Evolutionary conservation across 2,329 filamentous ascomycete genomes (phyloP).

Genomic region (Podosphaera fusca): DNA sequence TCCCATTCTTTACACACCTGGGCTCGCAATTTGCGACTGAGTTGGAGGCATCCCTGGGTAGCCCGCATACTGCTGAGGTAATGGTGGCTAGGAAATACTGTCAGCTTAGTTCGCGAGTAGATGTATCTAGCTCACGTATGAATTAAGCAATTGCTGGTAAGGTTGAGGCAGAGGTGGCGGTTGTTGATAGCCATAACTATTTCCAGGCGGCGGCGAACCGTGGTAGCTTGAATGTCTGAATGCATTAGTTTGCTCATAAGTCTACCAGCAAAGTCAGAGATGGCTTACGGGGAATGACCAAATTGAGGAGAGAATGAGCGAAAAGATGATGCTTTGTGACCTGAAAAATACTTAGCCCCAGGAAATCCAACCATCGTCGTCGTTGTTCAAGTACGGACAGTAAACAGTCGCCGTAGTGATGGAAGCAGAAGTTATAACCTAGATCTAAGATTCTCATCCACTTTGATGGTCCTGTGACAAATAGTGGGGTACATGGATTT

Average conservation of each 20-base stretch:
- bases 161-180: background rate
- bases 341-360: background rate
- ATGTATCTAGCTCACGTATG: background rate
- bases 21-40: conserved; percentile 25
- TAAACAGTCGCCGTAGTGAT: no score
- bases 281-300: background rate
- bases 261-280: background rate
- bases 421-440: no score
- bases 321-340: background rate
- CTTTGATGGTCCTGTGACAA: no score
- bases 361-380: background rate
- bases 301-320: background rate
- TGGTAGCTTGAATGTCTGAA: background rate
- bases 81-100: conserved; percentile 15
- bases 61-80: conserved; percentile 24
- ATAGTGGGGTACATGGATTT: no score
- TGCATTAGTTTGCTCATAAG: background rate
- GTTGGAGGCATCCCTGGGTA: conserved; percentile 17
- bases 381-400: no score
- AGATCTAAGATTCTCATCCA: no score
- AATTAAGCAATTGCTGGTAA: background rate
- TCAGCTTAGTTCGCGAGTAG: background rate
- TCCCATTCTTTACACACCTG: conserved; percentile 19
- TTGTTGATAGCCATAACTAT: background rate
- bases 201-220: background rate